Conservation (phyloP, 2,329 filamentous ascomycete genomes). For the Fusarium euwallaceae region DNA sequence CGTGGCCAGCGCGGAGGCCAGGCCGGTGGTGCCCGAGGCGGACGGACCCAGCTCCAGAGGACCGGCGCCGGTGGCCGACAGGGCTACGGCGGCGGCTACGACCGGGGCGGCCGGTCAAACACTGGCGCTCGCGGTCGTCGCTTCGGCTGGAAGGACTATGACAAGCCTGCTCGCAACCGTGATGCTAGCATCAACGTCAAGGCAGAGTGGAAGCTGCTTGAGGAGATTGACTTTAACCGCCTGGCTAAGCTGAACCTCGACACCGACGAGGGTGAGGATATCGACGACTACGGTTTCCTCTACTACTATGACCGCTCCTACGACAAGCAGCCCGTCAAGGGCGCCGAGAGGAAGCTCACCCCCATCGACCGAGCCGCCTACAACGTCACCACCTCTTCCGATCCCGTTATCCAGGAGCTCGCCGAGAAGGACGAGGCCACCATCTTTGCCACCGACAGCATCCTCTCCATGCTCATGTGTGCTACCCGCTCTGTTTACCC, state of each 20-base stretch:
- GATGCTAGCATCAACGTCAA: conserved; percentile 97
- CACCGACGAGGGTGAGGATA: conserved; percentile 92
- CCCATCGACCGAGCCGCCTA: conserved; percentile 95
- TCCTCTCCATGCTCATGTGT: conserved; percentile 99
- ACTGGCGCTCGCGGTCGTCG: conserved; percentile 82
- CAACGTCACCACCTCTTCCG: conserved; percentile 96
- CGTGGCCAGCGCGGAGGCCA: conserved; percentile 82
- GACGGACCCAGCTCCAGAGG: conserved; percentile 76
- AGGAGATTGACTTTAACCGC: conserved; percentile 98
- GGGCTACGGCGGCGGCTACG: conserved; percentile 68
- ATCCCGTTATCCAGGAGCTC: conserved; percentile 96
- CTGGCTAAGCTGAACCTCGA: conserved; percentile 96
- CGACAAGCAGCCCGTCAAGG: conserved; percentile 94
- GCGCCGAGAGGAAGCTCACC: conserved; percentile 86
- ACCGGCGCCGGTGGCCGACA: conserved; percentile 77
- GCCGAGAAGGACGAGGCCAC: conserved; percentile 96
- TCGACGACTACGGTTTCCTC: conserved; percentile 96
- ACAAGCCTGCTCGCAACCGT: conserved; percentile 96
- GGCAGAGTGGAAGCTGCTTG: conserved; percentile 92
- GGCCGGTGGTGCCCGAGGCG: conserved; percentile 68
- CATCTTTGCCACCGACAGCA: conserved; percentile 96
- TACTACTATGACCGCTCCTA: conserved; percentile 98
- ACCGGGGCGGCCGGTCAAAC: conserved; percentile 78
- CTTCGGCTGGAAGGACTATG: conserved; percentile 98
- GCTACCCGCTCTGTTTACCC: conserved; percentile 96